These are phyloP conservation scores for Trichoderma endophyticum DNA, from an alignment of 2,329 filamentous ascomycete genomes.

Conservation along the genomic window DNA sequence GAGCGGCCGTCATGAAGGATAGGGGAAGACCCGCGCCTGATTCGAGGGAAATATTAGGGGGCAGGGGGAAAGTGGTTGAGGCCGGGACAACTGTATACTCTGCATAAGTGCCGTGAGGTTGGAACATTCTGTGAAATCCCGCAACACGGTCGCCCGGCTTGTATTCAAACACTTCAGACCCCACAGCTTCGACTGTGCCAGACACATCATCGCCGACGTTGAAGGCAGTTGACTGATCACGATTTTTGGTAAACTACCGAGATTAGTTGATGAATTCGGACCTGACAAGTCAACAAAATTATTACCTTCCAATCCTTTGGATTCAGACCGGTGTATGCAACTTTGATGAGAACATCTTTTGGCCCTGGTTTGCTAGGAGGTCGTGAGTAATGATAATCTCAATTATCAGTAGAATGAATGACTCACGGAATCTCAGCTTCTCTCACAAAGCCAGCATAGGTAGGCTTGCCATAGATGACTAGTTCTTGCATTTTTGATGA, in stretches of 20 bases:
- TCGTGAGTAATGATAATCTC: neutral
- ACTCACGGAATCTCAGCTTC: conserved; percentile 2
- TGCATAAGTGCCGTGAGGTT: conserved; percentile 51
- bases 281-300: neutral
- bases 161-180: conserved; percentile 24
- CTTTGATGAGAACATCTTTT: conserved; percentile 26
- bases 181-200: conserved; percentile 25
- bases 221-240: neutral
- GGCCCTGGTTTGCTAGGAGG: conserved; percentile 1
- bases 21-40: neutral
- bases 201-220: conserved; percentile 29
- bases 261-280: neutral
- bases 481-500: neutral
- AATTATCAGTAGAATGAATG: neutral
- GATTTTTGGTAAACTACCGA: neutral
- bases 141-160: conserved; percentile 42
- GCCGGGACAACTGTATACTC: conserved; percentile 56
- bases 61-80: conserved; percentile 54
- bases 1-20: conserved; percentile 5
- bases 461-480: neutral
- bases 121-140: conserved; percentile 49
- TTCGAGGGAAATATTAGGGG: conserved; percentile 42
- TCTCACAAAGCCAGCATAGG: neutral
- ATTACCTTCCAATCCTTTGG: conserved; percentile 28
- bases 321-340: conserved; percentile 23